Percentiles rank a stretch among this genome's conserved stretches.
These are phyloP conservation scores for Calonectria henricotiae DNA, from an alignment of 2,329 filamentous ascomycete genomes.

Conservation along the genomic window DNA sequence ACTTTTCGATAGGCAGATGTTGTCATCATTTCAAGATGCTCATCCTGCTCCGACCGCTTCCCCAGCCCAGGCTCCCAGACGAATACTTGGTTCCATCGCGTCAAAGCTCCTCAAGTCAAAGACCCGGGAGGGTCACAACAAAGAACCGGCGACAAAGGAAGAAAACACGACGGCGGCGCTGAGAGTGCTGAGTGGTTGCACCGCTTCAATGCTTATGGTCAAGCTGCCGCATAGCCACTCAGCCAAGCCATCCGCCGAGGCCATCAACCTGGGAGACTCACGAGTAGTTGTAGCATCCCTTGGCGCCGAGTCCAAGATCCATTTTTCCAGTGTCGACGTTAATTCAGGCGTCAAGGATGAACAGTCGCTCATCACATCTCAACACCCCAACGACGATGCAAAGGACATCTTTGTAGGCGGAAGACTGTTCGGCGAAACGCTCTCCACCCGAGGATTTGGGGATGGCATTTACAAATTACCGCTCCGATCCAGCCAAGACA, in stretches of 20 bases:
- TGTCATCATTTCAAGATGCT: slow-evolving; percentile 23
- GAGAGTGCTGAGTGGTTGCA: slow-evolving; percentile 25
- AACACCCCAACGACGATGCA: slow-evolving; percentile 24
- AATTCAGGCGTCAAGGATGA: slow-evolving; percentile 24
- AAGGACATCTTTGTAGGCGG: slow-evolving; percentile 27
- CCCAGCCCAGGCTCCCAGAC: not conserved
- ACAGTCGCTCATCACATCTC: slow-evolving; percentile 9
- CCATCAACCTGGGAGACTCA: slow-evolving; percentile 28
- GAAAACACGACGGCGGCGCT: slow-evolving; percentile 19
- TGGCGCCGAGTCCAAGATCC: not conserved
- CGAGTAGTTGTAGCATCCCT: slow-evolving; percentile 21
- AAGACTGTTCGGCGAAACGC: slow-evolving; percentile 26
- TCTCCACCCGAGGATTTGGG: slow-evolving; percentile 24
- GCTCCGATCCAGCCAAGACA: not conserved
- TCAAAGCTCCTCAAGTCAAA: slow-evolving; percentile 12
- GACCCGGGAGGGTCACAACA: not conserved
- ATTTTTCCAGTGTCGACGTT: slow-evolving; percentile 5
- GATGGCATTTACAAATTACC: slow-evolving; percentile 29
- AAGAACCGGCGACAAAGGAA: not conserved
- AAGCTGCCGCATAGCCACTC: slow-evolving; percentile 9
- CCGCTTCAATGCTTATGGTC: slow-evolving; percentile 27
- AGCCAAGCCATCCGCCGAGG: not conserved
- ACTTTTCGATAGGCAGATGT: slow-evolving; percentile 4
- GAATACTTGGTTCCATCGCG: slow-evolving; percentile 15
- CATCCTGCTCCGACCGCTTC: not conserved